These are phyloP conservation scores for Poa pratensis DNA, from an alignment of 176 grass and related monocot species.

Conservation along the genomic window DNA sequence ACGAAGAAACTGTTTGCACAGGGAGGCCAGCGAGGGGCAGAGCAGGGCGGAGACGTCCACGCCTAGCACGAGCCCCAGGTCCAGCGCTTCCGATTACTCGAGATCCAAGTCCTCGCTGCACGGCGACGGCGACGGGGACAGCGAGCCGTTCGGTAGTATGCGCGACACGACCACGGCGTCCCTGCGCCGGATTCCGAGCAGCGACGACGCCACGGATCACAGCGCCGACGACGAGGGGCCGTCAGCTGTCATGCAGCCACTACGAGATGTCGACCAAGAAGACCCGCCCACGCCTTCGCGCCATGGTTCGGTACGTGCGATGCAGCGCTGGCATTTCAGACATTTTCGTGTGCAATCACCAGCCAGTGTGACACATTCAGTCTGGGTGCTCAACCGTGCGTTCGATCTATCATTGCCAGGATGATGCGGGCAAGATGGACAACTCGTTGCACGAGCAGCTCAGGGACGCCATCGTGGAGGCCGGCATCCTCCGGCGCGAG, in stretches of 20 bases:
- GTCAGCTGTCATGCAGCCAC: slow-evolving; percentile 6
- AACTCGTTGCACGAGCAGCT: slow-evolving; percentile 50
- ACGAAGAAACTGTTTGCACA: neutral
- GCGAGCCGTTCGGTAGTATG: slow-evolving; percentile 8
- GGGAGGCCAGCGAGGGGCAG: slow-evolving; percentile 49
- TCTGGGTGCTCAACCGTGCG: too few relatives aligned
- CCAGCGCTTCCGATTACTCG: slow-evolving; percentile 33
- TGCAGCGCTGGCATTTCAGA: neutral
- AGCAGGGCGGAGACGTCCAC: slow-evolving; percentile 43
- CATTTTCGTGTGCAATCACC: slow-evolving; percentile 9
- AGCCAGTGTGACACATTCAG: too few relatives aligned
- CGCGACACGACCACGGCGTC: slow-evolving; percentile 11
- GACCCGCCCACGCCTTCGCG: neutral
- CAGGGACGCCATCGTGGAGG: slow-evolving; percentile 52
- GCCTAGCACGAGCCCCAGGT: slow-evolving; percentile 46
- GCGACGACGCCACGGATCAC: neutral
- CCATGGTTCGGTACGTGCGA: slow-evolving; percentile 41
- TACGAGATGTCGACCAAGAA: slow-evolving; percentile 17
- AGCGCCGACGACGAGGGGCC: slow-evolving; percentile 12
- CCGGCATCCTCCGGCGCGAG: slow-evolving; percentile 53
- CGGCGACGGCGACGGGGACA: neutral
- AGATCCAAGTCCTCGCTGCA: slow-evolving; percentile 37
- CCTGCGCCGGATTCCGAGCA: neutral
- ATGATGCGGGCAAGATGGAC: slow-evolving; percentile 31
- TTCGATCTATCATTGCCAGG: slow-evolving; percentile 20